Evolutionary conservation across 2,329 filamentous ascomycete genomes (phyloP), one percentile per base, ranked within the genome.

Genomic region (Neurospora sp.): DNA sequence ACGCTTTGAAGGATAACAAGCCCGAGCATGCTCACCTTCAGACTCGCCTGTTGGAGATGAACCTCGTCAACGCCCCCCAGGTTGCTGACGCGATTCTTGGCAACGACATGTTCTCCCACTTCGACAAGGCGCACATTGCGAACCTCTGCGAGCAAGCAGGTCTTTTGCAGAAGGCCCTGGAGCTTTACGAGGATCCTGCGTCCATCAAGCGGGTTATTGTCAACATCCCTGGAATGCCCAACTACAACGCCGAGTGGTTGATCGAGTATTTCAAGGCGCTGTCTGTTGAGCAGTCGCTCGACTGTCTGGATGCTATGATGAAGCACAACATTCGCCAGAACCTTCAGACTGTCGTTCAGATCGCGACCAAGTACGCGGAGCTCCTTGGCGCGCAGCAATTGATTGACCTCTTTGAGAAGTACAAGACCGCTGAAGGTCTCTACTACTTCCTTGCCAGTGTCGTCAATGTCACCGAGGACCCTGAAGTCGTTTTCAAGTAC

Each of bases 371-470:
- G 81, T 99, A 97, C 83, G 97, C 95, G 0, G 96, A 99, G 78
- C 88, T 98, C 8, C 88, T 99, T 37, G 95, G 94, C 8, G 85
- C 96, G n/a, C 90, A 89, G 70, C 89, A 89, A 69, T 86, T 99
- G 74, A 97, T 99, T 73, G 93, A 97, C 74, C 87, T 99, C 6
- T 91, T 99, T 68, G 96, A 99, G 84, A 97, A 97, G 84, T 97
- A 98, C 84, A 94, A 96, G 81, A 98, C 96, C 41, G 90, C 93
- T 3, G 96, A 99, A 81, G 96, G 96, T 79, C 89, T 99, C 4
- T 99, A 96, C 87, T 97, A 97, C 84, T 99, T 97, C 82, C 89
- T 99, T 17, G 96, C 96, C 72, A 97, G 94, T 79, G 96, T 99
- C 75, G 95, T 99, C 81, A 99, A 99, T 80, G 85, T 99, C 66